phyloP scores from a whole-genome alignment of 192 early-diverging fungal species.

The Globomyces pollinis-pini region DNA sequence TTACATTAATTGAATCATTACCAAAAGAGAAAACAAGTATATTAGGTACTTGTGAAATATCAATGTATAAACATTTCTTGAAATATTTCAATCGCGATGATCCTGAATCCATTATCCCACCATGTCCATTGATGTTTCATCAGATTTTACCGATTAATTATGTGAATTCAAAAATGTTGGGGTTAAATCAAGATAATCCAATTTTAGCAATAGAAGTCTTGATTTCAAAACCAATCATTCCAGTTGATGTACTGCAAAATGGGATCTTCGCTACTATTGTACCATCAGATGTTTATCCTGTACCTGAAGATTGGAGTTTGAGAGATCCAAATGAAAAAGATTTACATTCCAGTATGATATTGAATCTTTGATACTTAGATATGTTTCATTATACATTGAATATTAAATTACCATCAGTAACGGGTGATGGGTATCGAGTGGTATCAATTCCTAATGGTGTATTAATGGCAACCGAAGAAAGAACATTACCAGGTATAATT shows the following conservation, averaged over 20 bases:
- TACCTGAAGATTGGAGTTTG: slow-evolving; percentile 54
- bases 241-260: slow-evolving; percentile 33
- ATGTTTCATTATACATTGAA: slow-evolving; percentile 41
- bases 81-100: slow-evolving; percentile 35
- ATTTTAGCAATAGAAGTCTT: slow-evolving; percentile 38
- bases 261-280: slow-evolving; percentile 43
- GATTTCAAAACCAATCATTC: slow-evolving; percentile 32
- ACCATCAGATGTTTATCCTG: slow-evolving; percentile 42
- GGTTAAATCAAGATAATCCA: slow-evolving; percentile 27
- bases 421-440: slow-evolving; percentile 22
- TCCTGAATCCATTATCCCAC: slow-evolving; percentile 20
- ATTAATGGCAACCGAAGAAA: background rate
- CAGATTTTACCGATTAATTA: slow-evolving; percentile 32
- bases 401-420: slow-evolving; percentile 35
- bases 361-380: slow-evolving; percentile 23
- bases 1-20: slow-evolving; percentile 49
- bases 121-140: slow-evolving; percentile 19
- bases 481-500: background rate
- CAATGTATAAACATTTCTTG: slow-evolving; percentile 30
- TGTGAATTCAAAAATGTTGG: slow-evolving; percentile 36
- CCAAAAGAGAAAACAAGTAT: slow-evolving; percentile 56
- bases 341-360: slow-evolving; percentile 48
- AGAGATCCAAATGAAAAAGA: slow-evolving; percentile 58
- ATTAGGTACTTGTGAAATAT: slow-evolving; percentile 40
- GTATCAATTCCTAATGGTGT: slow-evolving; percentile 9